These are phyloP conservation scores for Jaltomata sinuosa DNA, from an alignment of 257 asterid genomes.

Conservation along the genomic window DNA sequence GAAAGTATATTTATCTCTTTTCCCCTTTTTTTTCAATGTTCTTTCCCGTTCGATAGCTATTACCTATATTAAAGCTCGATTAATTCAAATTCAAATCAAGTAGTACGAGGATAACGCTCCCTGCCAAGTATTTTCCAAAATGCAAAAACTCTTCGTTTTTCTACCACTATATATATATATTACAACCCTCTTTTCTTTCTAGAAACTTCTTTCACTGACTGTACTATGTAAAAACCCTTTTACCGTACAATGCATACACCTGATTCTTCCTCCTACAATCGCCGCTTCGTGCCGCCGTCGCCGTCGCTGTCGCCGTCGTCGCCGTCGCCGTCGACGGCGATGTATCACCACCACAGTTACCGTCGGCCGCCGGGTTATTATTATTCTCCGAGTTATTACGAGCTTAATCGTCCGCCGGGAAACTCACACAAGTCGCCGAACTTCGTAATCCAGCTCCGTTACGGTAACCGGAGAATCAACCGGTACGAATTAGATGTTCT, in stretches of 20 bases:
- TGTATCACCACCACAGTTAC: neutral
- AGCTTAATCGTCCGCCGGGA: constrained; percentile 29
- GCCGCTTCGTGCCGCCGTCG: neutral
- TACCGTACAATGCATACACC: neutral
- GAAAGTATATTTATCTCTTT: no score
- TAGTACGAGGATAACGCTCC: no score
- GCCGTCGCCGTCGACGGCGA: neutral
- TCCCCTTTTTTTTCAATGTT: no score
- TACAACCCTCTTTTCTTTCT: neutral
- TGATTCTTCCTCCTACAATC: neutral
- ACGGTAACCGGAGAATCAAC: neutral
- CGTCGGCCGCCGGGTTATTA: neutral
- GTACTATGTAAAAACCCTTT: neutral
- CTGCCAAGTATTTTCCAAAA: no score
- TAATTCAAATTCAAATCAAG: no score
- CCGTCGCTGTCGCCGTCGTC: neutral
- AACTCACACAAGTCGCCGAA: constrained; percentile 17
- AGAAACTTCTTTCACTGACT: neutral
- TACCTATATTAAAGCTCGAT: no score
- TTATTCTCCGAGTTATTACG: neutral
- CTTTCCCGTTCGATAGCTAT: no score
- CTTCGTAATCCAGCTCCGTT: constrained; percentile 42
- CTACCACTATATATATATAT: no score
- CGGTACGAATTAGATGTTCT: constrained; percentile 14
- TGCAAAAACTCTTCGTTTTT: no score